Evolutionary conservation across 345 rosid genomes (phyloP).

Genomic region (Populus simonii): DNA sequence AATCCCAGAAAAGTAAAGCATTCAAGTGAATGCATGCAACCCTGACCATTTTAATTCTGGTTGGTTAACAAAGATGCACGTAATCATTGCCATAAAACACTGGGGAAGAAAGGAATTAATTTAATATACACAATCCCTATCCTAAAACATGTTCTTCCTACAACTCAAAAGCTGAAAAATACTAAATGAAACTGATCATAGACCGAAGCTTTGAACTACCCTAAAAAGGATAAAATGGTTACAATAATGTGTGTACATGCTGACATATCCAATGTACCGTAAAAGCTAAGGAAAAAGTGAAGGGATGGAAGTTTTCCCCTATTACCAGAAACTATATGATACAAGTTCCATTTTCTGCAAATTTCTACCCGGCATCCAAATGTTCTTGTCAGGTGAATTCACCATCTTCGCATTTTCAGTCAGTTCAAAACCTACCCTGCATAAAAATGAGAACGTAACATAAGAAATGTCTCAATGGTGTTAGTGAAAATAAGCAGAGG

Average conservation of each 20-base stretch:
- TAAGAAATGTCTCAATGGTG: neutral
- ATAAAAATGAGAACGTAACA: neutral
- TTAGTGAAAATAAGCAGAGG: neutral
- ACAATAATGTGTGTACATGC: slow-evolving; percentile 28
- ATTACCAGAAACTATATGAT: slow-evolving; percentile 31
- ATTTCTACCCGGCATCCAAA: slow-evolving; percentile 34
- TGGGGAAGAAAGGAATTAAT: slow-evolving; percentile 4
- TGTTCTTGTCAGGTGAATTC: slow-evolving; percentile 31
- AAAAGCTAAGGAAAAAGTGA: slow-evolving; percentile 13
- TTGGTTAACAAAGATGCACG: neutral
- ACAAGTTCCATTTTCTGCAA: slow-evolving; percentile 33
- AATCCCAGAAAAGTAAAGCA: neutral
- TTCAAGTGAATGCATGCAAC: neutral
- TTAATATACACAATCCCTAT: slow-evolving; percentile 16
- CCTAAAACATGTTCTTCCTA: slow-evolving; percentile 20
- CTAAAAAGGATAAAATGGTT: slow-evolving; percentile 10
- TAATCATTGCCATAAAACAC: slow-evolving; percentile 7
- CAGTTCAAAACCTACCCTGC: slow-evolving; percentile 44
- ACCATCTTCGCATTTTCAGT: slow-evolving; percentile 34
- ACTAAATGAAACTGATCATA: slow-evolving; percentile 17
- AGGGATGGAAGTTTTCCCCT: slow-evolving; percentile 11
- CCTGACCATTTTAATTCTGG: slow-evolving; percentile 1
- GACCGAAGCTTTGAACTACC: slow-evolving; percentile 19
- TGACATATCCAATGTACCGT: slow-evolving; percentile 28
- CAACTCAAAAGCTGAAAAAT: slow-evolving; percentile 11